Evolutionary conservation across 2,329 filamentous ascomycete genomes (phyloP).

Genomic region (Paramyrothecium sp.): DNA sequence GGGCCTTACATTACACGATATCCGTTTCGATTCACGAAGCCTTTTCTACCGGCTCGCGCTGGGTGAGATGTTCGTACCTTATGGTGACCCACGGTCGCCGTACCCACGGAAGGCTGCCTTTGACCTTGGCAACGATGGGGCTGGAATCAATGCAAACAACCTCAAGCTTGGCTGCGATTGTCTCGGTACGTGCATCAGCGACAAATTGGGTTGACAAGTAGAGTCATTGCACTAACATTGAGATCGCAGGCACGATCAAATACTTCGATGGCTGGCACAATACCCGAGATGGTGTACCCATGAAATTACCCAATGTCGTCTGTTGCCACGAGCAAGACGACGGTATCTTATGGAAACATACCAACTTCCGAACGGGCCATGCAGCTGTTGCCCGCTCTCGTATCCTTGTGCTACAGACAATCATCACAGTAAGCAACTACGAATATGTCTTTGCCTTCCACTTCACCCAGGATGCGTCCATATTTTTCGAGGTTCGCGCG

Average conservation of each 20-base stretch:
- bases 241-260: slow-evolving; percentile 55
- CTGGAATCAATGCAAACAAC: slow-evolving; percentile 65
- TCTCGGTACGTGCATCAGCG: slow-evolving; percentile 3
- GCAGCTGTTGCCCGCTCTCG: slow-evolving; percentile 45
- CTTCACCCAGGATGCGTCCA: slow-evolving; percentile 54
- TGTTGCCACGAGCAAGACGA: slow-evolving; percentile 35
- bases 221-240: slow-evolving; percentile 36
- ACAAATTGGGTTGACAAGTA: too few relatives aligned
- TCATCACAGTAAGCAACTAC: slow-evolving; percentile 63
- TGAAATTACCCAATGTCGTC: slow-evolving; percentile 31
- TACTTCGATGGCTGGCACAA: slow-evolving; percentile 34
- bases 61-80: slow-evolving; percentile 67
- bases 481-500: slow-evolving; percentile 55
- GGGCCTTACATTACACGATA: slow-evolving; percentile 66
- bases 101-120: slow-evolving; percentile 67
- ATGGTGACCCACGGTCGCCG: slow-evolving; percentile 50
- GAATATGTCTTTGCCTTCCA: slow-evolving; percentile 22
- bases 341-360: slow-evolving; percentile 63
- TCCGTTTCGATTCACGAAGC: slow-evolving; percentile 63
- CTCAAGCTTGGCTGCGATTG: slow-evolving; percentile 62
- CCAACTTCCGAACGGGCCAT: slow-evolving; percentile 56
- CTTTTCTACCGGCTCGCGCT: slow-evolving; percentile 64
- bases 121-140: slow-evolving; percentile 66
- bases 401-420: slow-evolving; percentile 59
- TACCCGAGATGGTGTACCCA: slow-evolving; percentile 25